These are phyloP conservation scores for Plenodomus tracheiphilus DNA, from an alignment of 2,329 filamentous ascomycete species.

Conservation along the genomic window DNA sequence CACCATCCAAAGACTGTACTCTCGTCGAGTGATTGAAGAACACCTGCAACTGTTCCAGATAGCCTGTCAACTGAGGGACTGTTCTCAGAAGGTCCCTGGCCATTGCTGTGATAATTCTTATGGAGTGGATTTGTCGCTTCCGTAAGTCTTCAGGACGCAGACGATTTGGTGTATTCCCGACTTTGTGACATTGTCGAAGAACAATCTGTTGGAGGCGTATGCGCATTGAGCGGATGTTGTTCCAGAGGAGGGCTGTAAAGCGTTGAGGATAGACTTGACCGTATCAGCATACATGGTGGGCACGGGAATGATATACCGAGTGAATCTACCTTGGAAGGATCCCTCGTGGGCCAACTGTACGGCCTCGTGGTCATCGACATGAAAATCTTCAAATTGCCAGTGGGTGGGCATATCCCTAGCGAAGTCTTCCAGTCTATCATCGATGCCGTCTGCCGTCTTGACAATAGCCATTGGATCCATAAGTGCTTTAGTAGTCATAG, in stretches of 20 bases:
- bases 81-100: conserved; percentile 29
- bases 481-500: conserved; percentile 2
- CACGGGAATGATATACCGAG: background rate
- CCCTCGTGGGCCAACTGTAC: conserved; percentile 20
- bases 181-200: conserved; percentile 15
- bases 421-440: conserved; percentile 17
- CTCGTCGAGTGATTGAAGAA: background rate
- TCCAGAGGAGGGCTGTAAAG: conserved; percentile 30
- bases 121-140: conserved; percentile 11
- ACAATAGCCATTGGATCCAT: conserved; percentile 11
- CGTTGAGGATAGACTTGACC: conserved; percentile 19
- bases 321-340: conserved; percentile 21
- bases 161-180: background rate
- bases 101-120: conserved; percentile 10
- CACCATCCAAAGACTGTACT: background rate
- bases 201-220: conserved; percentile 29
- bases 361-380: conserved; percentile 2
- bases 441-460: conserved; percentile 14
- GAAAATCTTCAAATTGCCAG: conserved; percentile 12
- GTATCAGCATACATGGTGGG: background rate
- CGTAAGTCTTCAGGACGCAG: conserved; percentile 2
- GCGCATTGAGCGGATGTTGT: conserved; percentile 27
- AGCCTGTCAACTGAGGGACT: conserved; percentile 28
- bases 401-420: conserved; percentile 16
- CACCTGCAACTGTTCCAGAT: conserved; percentile 10